Conservation (phyloP, 169 alveolate genomes). For the Babesia caballi region DNA sequence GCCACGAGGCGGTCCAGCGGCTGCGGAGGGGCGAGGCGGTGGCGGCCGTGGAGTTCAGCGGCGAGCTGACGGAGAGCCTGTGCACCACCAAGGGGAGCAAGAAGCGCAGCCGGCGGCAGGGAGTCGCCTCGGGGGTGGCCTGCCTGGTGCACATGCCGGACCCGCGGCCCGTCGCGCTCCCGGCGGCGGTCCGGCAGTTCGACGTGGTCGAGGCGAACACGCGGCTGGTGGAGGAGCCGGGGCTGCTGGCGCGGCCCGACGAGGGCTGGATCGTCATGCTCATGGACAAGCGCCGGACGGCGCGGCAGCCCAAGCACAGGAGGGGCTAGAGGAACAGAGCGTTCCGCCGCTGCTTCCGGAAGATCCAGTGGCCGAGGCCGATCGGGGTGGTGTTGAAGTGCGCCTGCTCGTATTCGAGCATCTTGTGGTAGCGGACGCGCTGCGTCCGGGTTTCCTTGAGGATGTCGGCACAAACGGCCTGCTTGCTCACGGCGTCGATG, state of each 20-base stretch:
- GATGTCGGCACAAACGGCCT: slow-evolving; percentile 45
- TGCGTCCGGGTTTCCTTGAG: slow-evolving; percentile 24
- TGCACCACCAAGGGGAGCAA: slow-evolving; percentile 33
- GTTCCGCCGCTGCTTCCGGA: slow-evolving; percentile 20
- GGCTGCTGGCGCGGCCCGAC: slow-evolving; percentile 1
- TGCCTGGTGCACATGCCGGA: slow-evolving; percentile 29
- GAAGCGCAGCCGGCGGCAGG: slow-evolving; percentile 23
- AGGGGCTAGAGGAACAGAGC: neutral
- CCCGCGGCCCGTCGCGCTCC: neutral
- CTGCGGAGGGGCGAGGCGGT: slow-evolving; percentile 5
- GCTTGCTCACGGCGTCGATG: slow-evolving; percentile 50
- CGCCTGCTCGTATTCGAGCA: slow-evolving; percentile 1
- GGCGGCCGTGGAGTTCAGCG: slow-evolving; percentile 8
- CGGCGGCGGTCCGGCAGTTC: slow-evolving; percentile 1
- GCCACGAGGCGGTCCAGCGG: slow-evolving; percentile 17
- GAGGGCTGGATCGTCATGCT: slow-evolving; percentile 59
- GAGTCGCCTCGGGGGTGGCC: neutral
- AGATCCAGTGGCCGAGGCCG: slow-evolving; percentile 1
- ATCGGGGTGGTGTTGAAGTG: slow-evolving; percentile 13
- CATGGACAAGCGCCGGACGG: slow-evolving; percentile 46
- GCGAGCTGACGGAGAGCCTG: neutral
- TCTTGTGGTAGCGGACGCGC: slow-evolving; percentile 14
- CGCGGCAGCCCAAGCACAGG: slow-evolving; percentile 4
- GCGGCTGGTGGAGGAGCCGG: neutral
- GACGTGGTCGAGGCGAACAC: slow-evolving; percentile 4